phyloP scores from a whole-genome alignment of 2,329 filamentous ascomycete species.

The Ilyonectria sp. region DNA sequence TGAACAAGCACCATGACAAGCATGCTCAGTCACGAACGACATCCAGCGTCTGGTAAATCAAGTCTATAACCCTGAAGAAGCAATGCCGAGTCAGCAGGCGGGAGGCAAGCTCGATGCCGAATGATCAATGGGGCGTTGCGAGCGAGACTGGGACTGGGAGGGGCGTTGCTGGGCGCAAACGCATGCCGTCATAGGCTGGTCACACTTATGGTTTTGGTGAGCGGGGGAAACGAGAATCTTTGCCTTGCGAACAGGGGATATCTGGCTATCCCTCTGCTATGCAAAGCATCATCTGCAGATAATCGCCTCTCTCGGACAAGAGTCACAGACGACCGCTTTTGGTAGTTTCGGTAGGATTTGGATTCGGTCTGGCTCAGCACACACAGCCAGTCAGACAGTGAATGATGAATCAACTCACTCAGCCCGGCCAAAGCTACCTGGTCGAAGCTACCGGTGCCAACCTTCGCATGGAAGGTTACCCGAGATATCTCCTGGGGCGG shows the following conservation, averaged over 20 bases:
- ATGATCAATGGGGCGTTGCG: slow-evolving; percentile 15
- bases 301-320: slow-evolving; percentile 20
- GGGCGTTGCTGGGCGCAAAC: slow-evolving; percentile 9
- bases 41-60: neutral
- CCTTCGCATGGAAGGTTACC: slow-evolving; percentile 26
- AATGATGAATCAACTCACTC: neutral
- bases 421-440: slow-evolving; percentile 3
- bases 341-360: slow-evolving; percentile 1
- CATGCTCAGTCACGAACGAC: neutral
- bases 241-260: neutral
- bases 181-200: slow-evolving; percentile 28
- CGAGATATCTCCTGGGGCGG: slow-evolving; percentile 32
- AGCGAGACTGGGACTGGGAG: neutral
- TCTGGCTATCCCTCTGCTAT: slow-evolving; percentile 13
- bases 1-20: neutral
- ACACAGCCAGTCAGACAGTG: slow-evolving; percentile 13
- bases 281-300: slow-evolving; percentile 28
- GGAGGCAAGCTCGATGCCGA: neutral
- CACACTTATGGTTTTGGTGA: neutral
- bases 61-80: neutral
- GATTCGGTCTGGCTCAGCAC: slow-evolving; percentile 6
- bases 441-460: slow-evolving; percentile 2
- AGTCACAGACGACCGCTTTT: slow-evolving; percentile 10
- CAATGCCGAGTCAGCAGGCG: slow-evolving; percentile 2
- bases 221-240: slow-evolving; percentile 19